phyloP scores from a whole-genome alignment of 2,329 filamentous ascomycete species.

The Aspergillus nomiae region DNA sequence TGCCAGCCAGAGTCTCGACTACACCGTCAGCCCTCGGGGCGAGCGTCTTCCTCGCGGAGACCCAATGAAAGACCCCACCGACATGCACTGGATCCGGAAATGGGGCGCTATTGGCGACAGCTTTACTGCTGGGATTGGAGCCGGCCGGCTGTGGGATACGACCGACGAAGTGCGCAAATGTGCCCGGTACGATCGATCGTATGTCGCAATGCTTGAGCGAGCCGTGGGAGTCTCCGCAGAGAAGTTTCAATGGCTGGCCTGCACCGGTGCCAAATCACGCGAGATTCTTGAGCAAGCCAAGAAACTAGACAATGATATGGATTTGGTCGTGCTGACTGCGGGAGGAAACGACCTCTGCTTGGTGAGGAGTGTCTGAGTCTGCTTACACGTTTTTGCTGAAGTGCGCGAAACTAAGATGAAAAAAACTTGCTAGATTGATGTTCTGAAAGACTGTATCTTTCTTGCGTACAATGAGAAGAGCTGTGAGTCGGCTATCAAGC shows the following conservation, averaged over 20 bases:
- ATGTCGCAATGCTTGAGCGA: constrained; percentile 1
- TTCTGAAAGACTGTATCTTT: constrained; percentile 27
- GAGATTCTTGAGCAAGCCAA: constrained; percentile 17
- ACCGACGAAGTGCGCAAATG: constrained; percentile 32
- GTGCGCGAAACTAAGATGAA: neutral
- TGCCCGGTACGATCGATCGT: constrained; percentile 17
- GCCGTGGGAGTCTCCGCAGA: neutral
- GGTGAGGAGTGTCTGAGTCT: constrained; percentile 10
- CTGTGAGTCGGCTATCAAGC: constrained; percentile 13
- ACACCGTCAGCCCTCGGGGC: neutral
- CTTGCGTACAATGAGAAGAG: constrained; percentile 14
- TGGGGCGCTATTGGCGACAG: constrained; percentile 44
- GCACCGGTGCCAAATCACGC: constrained; percentile 6
- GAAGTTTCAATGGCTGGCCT: constrained; percentile 11
- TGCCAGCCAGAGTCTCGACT: neutral
- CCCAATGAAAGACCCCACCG: neutral
- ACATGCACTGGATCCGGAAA: constrained; percentile 30
- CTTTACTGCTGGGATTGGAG: constrained; percentile 41
- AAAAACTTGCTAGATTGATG: constrained; percentile 1
- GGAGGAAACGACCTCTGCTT: constrained; percentile 45
- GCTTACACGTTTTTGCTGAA: neutral
- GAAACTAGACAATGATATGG: constrained; percentile 30
- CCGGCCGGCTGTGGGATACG: constrained; percentile 20
- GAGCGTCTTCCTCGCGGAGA: neutral
- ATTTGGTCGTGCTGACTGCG: constrained; percentile 41